Evolutionary conservation across 2,329 filamentous ascomycete species (phyloP), one percentile per base, ranked within the genome.

Genomic region (Akanthomyces muscarius): DNA sequence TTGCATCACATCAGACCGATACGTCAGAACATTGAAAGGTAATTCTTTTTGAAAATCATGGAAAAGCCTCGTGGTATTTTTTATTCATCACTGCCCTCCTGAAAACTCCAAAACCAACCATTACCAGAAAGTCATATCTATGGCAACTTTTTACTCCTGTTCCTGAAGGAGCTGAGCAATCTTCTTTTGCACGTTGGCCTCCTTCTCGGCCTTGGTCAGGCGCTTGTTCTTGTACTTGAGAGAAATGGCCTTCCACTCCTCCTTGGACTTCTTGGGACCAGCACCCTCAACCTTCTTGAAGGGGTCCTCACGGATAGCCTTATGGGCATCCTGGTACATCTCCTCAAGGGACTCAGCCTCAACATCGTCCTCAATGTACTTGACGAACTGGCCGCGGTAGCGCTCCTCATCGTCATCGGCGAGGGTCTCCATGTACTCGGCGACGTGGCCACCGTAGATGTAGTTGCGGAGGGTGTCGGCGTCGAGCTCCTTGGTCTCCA

Each of bases 351-450:
- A 92, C 75, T 97, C 95, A 68, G 95, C 93, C 85, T 98, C 94
- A 70, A 99, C 80, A 73, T 97, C 95, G 77, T 96, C 92, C 70
- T 99, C 94, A 72, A 97, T 90, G 87, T 99, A 99, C 83, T 95
- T 89, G 80, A 88, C 85, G 90, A 99, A 99, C 86, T 99, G 95
- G 73, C 87, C 88, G 87, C 94, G 94, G 91, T 92, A 99, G 78
- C 95, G 93, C 88, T 99, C 95, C 90, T 99, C 95, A 77, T 99
- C 95, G 78, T 99, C 95, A 75, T 99, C 95, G 82, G 95, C 95
- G 69, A 99, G 91, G 65, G 90, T 95, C 89, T 99, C 95, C 95
- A 99, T 99, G 89, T 99, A 99, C 88, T 99, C 95, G 72, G 94
- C 93, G 69, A 99, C 91, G 88, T 99, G 95, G 67, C 95, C 94